A percentile compares a stretch with the other conserved stretches of the same genome.
Conservation (phyloP, 192 early-diverging fungal genomes). For the Backusella australiensis region DNA sequence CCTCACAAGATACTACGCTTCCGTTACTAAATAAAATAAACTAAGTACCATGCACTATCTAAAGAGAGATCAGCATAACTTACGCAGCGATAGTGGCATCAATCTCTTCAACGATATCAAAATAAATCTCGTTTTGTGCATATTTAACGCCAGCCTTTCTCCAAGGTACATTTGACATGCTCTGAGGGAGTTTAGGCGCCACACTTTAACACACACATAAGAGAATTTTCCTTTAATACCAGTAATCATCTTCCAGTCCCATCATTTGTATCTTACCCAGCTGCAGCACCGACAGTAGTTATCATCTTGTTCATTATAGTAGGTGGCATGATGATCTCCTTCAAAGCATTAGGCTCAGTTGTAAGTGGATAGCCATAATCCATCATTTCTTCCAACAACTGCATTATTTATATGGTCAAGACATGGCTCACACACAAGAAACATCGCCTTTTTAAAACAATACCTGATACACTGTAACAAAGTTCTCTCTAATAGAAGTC, state of each 20-base stretch:
- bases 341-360: constrained; percentile 82
- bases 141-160: constrained; percentile 84
- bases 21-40: constrained; percentile 44
- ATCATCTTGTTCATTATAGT: constrained; percentile 84
- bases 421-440: background rate
- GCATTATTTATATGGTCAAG: constrained; percentile 9
- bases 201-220: constrained; percentile 34
- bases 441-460: background rate
- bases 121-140: constrained; percentile 89
- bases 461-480: constrained; percentile 87
- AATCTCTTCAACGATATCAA: constrained; percentile 90
- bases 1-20: constrained; percentile 69
- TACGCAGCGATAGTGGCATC: constrained; percentile 80
- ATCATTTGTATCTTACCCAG: constrained; percentile 25
- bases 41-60: background rate
- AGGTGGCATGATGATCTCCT: constrained; percentile 84
- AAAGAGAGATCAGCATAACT: background rate
- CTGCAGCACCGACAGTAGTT: constrained; percentile 70
- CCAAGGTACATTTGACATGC: constrained; percentile 83
- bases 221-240: background rate
- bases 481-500: constrained; percentile 85
- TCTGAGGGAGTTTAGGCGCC: constrained; percentile 56
- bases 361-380: constrained; percentile 89
- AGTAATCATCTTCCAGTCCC: background rate
- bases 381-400: constrained; percentile 92